These are phyloP conservation scores for Hirschioporus abietinus DNA, from an alignment of 768 basidiomycete genomes.

Conservation along the genomic window DNA sequence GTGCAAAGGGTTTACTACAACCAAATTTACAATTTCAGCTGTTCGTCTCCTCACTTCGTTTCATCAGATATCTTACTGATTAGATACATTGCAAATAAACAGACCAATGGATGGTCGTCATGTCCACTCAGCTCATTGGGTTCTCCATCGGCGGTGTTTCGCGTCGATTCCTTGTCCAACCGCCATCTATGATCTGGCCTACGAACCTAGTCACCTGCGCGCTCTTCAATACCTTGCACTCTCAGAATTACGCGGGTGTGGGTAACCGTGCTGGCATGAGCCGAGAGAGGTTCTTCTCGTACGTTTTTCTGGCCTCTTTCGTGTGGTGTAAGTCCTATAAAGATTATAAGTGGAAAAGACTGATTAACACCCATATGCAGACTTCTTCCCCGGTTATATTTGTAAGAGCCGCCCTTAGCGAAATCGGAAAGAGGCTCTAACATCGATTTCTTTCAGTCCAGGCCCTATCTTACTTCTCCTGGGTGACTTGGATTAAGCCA, in stretches of 20 bases:
- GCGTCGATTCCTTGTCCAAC: conserved; percentile 59
- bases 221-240: conserved; percentile 71
- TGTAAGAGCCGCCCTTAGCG: conserved; percentile 26
- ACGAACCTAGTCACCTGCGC: conserved; percentile 64
- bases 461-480: conserved; percentile 40
- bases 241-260: conserved; percentile 50
- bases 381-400: conserved; percentile 59
- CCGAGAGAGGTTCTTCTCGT: conserved; percentile 54
- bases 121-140: conserved; percentile 70
- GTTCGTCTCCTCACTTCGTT: conserved; percentile 23
- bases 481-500: conserved; percentile 65
- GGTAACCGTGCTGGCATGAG: conserved; percentile 48
- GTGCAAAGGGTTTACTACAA: conserved; percentile 69
- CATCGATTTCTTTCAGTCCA: conserved; percentile 23
- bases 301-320: conserved; percentile 42
- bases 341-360: conserved; percentile 8
- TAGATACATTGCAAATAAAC: conserved; percentile 16
- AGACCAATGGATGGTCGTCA: conserved; percentile 58
- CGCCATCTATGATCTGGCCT: conserved; percentile 73
- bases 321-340: conserved; percentile 32
- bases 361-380: conserved; percentile 19
- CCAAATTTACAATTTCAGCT: conserved; percentile 48
- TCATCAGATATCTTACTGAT: neutral
- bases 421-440: conserved; percentile 10
- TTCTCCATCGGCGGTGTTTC: conserved; percentile 52